Evolutionary conservation across 495 filamentous ascomycete species (phyloP).

Genomic region (Parachaetomium inaequale): DNA sequence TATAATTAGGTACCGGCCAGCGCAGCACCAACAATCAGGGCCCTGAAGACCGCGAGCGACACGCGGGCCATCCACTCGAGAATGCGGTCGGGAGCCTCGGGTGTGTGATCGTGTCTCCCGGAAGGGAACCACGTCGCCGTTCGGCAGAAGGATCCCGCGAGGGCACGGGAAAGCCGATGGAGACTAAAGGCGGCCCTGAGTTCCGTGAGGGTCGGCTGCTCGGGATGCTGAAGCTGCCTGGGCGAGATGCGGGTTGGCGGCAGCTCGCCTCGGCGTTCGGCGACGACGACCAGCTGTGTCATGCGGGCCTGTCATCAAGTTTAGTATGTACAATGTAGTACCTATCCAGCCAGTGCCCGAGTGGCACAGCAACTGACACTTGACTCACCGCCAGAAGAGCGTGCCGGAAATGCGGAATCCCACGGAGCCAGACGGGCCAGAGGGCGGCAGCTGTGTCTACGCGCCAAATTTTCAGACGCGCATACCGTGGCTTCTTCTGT

Average conservation of each 20-base stretch:
- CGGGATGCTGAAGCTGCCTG: background rate
- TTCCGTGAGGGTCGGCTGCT: background rate
- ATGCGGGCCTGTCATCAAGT: constrained; percentile 1
- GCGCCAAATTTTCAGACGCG: too few species aligned
- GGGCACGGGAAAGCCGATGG: background rate
- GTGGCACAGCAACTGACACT: too few species aligned
- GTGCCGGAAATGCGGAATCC: too few species aligned
- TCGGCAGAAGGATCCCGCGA: background rate
- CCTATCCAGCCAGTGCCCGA: too few species aligned
- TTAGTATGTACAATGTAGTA: too few species aligned
- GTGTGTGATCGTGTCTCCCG: too few species aligned
- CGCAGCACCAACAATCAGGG: background rate
- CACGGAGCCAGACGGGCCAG: too few species aligned
- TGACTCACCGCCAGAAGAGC: too few species aligned
- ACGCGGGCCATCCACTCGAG: background rate
- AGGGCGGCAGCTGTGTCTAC: too few species aligned
- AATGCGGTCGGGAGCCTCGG: too few species aligned
- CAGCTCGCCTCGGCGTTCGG: background rate
- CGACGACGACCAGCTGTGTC: background rate
- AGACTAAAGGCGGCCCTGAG: background rate
- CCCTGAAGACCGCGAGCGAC: background rate
- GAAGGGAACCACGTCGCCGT: too few species aligned
- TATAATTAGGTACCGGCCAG: background rate
- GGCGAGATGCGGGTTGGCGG: background rate
- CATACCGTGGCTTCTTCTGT: too few species aligned